These are phyloP conservation scores for Komagataella phaffii DNA, from an alignment of 805 yeast species.

Conservation along the genomic window DNA sequence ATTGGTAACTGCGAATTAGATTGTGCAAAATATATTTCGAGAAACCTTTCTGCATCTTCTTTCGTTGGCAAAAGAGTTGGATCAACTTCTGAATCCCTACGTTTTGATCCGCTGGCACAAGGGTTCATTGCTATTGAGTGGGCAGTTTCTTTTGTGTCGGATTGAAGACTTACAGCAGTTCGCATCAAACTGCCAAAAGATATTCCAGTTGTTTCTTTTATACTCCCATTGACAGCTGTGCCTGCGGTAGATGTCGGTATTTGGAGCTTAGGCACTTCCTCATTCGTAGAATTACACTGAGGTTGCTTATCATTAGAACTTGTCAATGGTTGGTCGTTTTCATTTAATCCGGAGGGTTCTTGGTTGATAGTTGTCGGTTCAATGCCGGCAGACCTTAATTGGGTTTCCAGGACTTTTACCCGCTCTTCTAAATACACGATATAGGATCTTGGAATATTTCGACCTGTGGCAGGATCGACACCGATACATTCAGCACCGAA, in stretches of 20 bases:
- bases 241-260: not conserved
- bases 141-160: slow-evolving; percentile 1
- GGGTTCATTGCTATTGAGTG: slow-evolving; percentile 1
- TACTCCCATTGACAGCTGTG: slow-evolving; percentile 17
- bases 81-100: slow-evolving; percentile 6
- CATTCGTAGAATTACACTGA: not conserved
- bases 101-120: slow-evolving; percentile 1
- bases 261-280: not conserved
- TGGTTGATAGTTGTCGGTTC: slow-evolving; percentile 13
- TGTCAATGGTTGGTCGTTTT: not conserved
- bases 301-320: not conserved
- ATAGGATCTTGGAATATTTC: slow-evolving; percentile 75
- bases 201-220: slow-evolving; percentile 44
- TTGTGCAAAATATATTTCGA: slow-evolving; percentile 60
- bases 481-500: slow-evolving; percentile 70
- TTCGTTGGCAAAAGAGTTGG: slow-evolving; percentile 58
- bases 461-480: slow-evolving; percentile 77
- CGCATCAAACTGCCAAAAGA: slow-evolving; percentile 68
- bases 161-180: slow-evolving; percentile 57
- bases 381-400: slow-evolving; percentile 29
- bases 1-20: slow-evolving; percentile 78
- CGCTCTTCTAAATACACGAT: slow-evolving; percentile 60
- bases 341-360: not conserved
- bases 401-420: slow-evolving; percentile 39
- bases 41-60: slow-evolving; percentile 48